Conservation (phyloP, 2,329 filamentous ascomycete species). For the Aspergillus awamori region DNA sequence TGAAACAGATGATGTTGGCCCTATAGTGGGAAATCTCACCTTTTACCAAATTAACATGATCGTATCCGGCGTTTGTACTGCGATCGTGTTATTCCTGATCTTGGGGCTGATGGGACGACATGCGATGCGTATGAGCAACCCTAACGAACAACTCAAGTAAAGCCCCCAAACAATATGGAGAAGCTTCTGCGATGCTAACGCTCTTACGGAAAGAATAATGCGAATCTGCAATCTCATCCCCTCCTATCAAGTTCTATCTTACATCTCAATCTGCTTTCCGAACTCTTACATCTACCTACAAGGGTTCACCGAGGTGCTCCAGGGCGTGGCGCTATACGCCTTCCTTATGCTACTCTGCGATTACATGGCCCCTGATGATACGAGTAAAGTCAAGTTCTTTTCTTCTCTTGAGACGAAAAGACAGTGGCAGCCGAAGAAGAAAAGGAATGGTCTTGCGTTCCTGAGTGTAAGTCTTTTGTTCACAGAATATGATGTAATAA, state of each 20-base stretch:
- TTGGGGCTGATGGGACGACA: conserved; percentile 39
- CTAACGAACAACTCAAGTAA: conserved; percentile 47
- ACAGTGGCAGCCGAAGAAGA: too few species aligned
- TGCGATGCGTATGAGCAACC: conserved; percentile 45
- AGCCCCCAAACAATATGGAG: background rate
- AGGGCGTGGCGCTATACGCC: conserved; percentile 46
- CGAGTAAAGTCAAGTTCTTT: background rate
- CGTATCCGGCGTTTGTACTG: conserved; percentile 40
- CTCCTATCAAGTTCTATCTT: conserved; percentile 44
- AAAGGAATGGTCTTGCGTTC: too few species aligned
- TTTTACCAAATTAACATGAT: conserved; percentile 42
- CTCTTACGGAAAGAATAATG: conserved; percentile 37
- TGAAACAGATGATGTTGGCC: too few species aligned
- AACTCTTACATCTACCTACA: conserved; percentile 45
- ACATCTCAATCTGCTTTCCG: conserved; percentile 44
- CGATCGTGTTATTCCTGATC: conserved; percentile 34
- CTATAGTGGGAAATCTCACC: conserved; percentile 26
- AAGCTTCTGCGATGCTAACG: background rate
- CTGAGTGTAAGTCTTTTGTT: too few species aligned
- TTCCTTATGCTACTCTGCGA: conserved; percentile 52
- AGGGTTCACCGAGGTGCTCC: conserved; percentile 44
- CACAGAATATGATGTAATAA: too few species aligned
- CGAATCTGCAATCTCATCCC: conserved; percentile 48
- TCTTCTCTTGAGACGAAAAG: background rate
- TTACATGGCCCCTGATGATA: conserved; percentile 42